phyloP scores from a whole-genome alignment of 306 rosid genomes.

The Hippophae tibetana region DNA sequence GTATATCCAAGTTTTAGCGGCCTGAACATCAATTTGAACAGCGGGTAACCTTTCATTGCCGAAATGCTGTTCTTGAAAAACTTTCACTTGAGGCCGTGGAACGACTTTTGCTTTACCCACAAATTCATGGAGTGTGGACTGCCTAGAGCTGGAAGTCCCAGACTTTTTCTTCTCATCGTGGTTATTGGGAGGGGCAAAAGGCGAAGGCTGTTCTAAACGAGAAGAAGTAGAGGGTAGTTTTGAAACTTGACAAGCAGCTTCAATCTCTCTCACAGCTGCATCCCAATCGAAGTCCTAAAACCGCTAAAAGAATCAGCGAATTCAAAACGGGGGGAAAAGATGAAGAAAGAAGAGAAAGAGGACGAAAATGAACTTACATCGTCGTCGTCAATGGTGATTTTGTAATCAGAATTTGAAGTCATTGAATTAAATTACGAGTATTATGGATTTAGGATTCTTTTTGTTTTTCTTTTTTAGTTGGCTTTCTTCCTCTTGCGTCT shows the following conservation, averaged over 20 bases:
- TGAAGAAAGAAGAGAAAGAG: not conserved
- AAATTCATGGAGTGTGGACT: constrained; percentile 52
- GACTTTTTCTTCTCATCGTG: constrained; percentile 14
- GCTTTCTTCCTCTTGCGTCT: too few species aligned
- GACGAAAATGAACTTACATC: constrained; percentile 29
- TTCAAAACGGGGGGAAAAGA: constrained; percentile 5
- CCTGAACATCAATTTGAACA: constrained; percentile 50
- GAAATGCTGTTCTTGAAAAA: constrained; percentile 2
- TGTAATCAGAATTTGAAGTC: constrained; percentile 33
- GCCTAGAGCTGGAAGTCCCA: constrained; percentile 31
- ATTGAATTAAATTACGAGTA: constrained; percentile 19
- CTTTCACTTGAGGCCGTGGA: constrained; percentile 17
- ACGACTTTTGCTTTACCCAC: constrained; percentile 27
- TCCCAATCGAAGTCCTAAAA: constrained; percentile 78
- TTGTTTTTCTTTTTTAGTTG: not conserved
- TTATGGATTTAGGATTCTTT: not conserved
- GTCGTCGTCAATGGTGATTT: constrained; percentile 41
- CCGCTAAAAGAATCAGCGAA: not conserved
- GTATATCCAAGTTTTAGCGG: constrained; percentile 87
- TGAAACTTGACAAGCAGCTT: constrained; percentile 32
- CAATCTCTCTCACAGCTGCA: constrained; percentile 63
- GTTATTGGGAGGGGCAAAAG: constrained; percentile 3
- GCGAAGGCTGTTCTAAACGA: not conserved
- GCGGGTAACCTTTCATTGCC: constrained; percentile 16
- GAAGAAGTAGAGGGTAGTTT: constrained; percentile 27